Base-by-base conservation (phyloP, 768 basidiomycete genomes). In the Amanita exitialis region DNA sequence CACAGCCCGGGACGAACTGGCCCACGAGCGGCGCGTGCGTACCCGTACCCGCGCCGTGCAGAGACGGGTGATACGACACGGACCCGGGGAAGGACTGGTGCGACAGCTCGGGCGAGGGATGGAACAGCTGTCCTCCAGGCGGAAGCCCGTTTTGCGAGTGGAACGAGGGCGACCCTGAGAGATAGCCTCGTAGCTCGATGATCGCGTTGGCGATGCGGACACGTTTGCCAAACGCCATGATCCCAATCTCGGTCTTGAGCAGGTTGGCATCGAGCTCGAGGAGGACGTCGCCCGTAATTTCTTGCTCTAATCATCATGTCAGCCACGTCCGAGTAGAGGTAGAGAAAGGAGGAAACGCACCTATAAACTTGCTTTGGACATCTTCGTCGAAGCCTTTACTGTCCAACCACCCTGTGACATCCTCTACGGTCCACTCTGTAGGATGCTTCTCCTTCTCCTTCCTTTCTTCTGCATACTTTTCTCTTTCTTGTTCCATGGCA, bases 251-350 rank as follows among this genome's bases (percentile, higher is more conserved):
- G 8, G 70, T 74, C 69, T 98, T 98, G 59, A 99, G 83, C 13
- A 96, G 75, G 60, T 85, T 86, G 49, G 84, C 80, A 55, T 97
- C 92, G 53, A 98, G 85, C 60, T 96, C 95, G 50, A 98, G 81
- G 6, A 99, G 79, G 28, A 98, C 90, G 59, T 99, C 96, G 16
- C 96, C 96, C 0, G 93, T 90, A 49, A 99, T 98, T 70, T 99
- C 96, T 80, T 99, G 93, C 69, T 98, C 95, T 93, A 62, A 37
- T 54, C 36, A 16, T 23, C 2, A 45, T 27, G 23, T 45, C 53
- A 56, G 25, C 21, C 46, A 27, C 13, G 10, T 27, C n/a, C 6
- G 12, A 25, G 20, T 12, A 12, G 15, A 16, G 12, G n/a, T 15
- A 37, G 16, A 37, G 2, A 30, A 21, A 12, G 15, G n/a, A 37